Evolutionary conservation across 139 green algal species (phyloP), one percentile per base, ranked within the genome.

Genomic region (Ettlia oleoabundans): DNA sequence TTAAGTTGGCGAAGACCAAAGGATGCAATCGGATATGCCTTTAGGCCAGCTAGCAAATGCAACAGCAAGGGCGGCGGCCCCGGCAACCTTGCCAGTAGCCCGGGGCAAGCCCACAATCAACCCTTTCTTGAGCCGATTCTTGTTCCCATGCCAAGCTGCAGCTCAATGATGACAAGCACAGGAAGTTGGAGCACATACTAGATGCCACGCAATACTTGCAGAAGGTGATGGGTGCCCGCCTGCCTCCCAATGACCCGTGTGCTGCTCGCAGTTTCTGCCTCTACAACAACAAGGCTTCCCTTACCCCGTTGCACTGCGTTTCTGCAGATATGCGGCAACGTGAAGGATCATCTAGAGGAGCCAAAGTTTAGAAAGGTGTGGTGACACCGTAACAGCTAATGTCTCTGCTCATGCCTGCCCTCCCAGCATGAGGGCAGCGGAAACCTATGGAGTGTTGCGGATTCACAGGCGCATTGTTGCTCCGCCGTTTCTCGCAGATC

Each of bases 271-370:
- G n/a, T n/a, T n/a, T n/a, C n/a, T n/a, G n/a, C n/a, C n/a, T n/a
- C n/a, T n/a, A n/a, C n/a, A n/a, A n/a, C n/a, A n/a, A n/a, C n/a
- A n/a, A n/a, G n/a, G n/a, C n/a, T n/a, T n/a, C n/a, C n/a, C n/a
- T n/a, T n/a, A n/a, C n/a, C n/a, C n/a, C n/a, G n/a, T n/a, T n/a
- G n/a, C n/a, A n/a, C n/a, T n/a, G n/a, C n/a, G n/a, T n/a, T n/a
- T n/a, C n/a, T n/a, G n/a, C n/a, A 68, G 35, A 87, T 93, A 15
- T 91, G 91, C 35, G 70, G 9, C 51, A 93, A 93, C 66, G 87
- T 93, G 51, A 41, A 86, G 13, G 41, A 88, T 1, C 37, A 89
- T 55, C 87, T 89, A 15, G 63, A 83, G 3, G 88, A 93, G 33
- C 19, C 35, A 18, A 93, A 93, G 53, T 93, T 82, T 68, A 37